phyloP scores from a whole-genome alignment of 2,329 filamentous ascomycete genomes.

The Emericellopsis atlantica region DNA sequence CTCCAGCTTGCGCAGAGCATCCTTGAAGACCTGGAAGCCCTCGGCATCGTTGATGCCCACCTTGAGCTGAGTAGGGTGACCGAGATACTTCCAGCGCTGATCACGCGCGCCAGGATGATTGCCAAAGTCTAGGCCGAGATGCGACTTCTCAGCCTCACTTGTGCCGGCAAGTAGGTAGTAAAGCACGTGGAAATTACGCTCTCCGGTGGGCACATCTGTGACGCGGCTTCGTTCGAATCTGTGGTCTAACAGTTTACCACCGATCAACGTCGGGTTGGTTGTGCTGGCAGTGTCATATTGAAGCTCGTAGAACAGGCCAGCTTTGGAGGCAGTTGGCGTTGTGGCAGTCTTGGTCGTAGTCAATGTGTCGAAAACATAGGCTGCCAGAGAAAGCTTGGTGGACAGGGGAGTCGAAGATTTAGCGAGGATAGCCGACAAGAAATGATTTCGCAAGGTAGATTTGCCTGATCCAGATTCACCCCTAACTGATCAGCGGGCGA shows the following conservation, averaged over 20 bases:
- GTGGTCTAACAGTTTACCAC: constrained; percentile 90
- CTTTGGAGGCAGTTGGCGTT: constrained; percentile 89
- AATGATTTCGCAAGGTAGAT: constrained; percentile 82
- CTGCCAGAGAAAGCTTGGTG: constrained; percentile 81
- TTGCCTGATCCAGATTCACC: constrained; percentile 95
- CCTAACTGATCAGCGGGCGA: constrained; percentile 28
- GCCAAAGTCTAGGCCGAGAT: constrained; percentile 53
- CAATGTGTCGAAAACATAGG: constrained; percentile 90
- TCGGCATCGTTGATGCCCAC: constrained; percentile 93
- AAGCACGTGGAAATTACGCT: constrained; percentile 89
- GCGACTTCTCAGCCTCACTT: constrained; percentile 76
- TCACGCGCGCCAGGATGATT: constrained; percentile 31
- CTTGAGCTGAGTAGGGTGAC: constrained; percentile 92
- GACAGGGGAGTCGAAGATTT: constrained; percentile 90
- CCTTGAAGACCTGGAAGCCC: constrained; percentile 96
- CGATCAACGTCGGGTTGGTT: constrained; percentile 76
- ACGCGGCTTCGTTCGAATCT: constrained; percentile 85
- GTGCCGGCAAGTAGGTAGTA: constrained; percentile 94
- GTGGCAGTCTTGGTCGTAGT: constrained; percentile 96
- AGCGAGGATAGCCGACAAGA: constrained; percentile 73
- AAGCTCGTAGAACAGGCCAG: constrained; percentile 87
- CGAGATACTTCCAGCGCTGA: constrained; percentile 81
- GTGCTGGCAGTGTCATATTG: constrained; percentile 89
- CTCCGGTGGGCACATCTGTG: constrained; percentile 82
- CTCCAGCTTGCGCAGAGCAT: constrained; percentile 82